These are phyloP conservation scores for Dothidotthia symphoricarpi DNA, from an alignment of 2,329 filamentous ascomycete genomes.

Conservation along the genomic window DNA sequence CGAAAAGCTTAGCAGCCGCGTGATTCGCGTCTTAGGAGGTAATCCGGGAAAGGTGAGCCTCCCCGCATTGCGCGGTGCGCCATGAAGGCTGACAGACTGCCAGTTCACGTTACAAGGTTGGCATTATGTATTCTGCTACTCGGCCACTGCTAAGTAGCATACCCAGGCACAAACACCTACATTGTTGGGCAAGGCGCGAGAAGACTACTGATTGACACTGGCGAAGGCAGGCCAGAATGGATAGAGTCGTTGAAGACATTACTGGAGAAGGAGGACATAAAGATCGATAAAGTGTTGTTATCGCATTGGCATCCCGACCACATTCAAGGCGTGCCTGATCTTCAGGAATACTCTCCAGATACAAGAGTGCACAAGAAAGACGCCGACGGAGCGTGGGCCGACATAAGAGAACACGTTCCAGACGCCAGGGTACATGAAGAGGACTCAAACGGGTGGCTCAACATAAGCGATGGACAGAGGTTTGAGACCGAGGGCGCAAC, in stretches of 20 bases:
- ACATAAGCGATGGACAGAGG: constrained; percentile 58
- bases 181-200: constrained; percentile 72
- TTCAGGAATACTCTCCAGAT: constrained; percentile 63
- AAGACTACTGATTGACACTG: constrained; percentile 86
- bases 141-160: constrained; percentile 9
- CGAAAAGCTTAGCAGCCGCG: constrained; percentile 71
- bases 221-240: constrained; percentile 77
- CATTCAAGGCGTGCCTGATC: constrained; percentile 68
- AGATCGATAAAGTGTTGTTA: constrained; percentile 68
- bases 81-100: constrained; percentile 13
- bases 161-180: constrained; percentile 86
- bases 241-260: constrained; percentile 61
- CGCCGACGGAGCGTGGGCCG: constrained; percentile 50
- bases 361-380: constrained; percentile 66
- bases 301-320: constrained; percentile 96
- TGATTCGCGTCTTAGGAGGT: constrained; percentile 81
- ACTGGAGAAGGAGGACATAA: constrained; percentile 66
- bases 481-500: constrained; percentile 63
- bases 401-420: constrained; percentile 50
- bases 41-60: constrained; percentile 76
- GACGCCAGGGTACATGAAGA: too few relatives aligned
- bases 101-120: constrained; percentile 64
- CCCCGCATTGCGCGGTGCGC: not conserved
- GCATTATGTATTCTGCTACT: not conserved
- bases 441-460: constrained; percentile 11